phyloP scores from a whole-genome alignment of 2,329 filamentous ascomycete genomes.

The Drechslerella dactyloides region DNA sequence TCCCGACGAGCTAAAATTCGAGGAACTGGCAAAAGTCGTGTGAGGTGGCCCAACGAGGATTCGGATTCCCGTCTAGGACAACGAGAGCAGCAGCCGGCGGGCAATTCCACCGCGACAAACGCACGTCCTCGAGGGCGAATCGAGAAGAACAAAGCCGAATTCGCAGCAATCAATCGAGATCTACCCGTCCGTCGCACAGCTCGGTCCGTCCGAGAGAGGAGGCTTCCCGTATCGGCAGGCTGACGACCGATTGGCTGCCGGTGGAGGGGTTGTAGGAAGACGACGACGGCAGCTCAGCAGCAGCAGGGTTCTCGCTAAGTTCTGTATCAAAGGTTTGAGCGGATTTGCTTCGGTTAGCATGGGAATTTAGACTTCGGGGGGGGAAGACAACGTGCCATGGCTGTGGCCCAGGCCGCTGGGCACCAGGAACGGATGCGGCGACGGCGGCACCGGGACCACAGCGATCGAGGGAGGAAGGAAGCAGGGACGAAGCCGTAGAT shows the following conservation, averaged over 20 bases:
- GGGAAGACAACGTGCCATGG: no score
- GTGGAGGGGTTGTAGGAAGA: not conserved
- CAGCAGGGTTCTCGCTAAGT: slow-evolving; percentile 14
- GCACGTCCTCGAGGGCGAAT: not conserved
- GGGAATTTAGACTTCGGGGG: not conserved
- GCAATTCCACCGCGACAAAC: not conserved
- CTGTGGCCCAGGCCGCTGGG: no score
- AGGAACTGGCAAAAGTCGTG: slow-evolving; percentile 41
- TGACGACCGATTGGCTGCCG: slow-evolving; percentile 6
- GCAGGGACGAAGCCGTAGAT: no score
- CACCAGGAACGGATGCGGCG: no score
- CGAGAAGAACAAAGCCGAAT: not conserved
- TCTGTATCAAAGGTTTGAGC: slow-evolving; percentile 38
- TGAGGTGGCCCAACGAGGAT: slow-evolving; percentile 40
- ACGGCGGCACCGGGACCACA: no score
- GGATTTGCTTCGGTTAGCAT: slow-evolving; percentile 46
- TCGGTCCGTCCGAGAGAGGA: slow-evolving; percentile 1
- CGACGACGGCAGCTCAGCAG: not conserved
- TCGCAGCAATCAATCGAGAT: slow-evolving; percentile 19
- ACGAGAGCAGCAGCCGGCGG: not conserved
- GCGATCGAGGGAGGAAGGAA: no score
- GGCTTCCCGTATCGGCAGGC: slow-evolving; percentile 9
- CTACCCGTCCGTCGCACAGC: slow-evolving; percentile 45
- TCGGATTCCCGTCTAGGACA: slow-evolving; percentile 7
- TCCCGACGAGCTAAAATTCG: no score